Percentiles rank a stretch among this genome's conserved stretches.
phyloP scores from a whole-genome alignment of 1,139 yeast genomes.

The Spathaspora sp. region DNA sequence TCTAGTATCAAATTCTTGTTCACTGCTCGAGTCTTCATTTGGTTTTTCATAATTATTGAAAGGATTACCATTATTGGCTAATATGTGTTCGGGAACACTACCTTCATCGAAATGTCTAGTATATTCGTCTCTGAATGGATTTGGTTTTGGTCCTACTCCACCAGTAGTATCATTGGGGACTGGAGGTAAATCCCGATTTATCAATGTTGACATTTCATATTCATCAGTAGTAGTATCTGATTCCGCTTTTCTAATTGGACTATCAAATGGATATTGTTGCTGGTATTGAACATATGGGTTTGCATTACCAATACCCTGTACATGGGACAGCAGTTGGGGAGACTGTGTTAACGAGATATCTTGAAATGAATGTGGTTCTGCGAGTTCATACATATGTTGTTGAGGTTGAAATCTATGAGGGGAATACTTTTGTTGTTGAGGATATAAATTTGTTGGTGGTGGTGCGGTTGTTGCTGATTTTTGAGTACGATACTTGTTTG shows the following conservation, averaged over 20 bases:
- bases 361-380: not conserved
- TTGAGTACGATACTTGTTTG: not conserved
- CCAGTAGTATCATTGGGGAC: constrained; percentile 5
- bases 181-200: constrained; percentile 12
- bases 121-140: not conserved
- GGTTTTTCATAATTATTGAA: constrained; percentile 7
- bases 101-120: not conserved
- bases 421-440: constrained; percentile 1
- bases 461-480: constrained; percentile 2
- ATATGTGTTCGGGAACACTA: constrained; percentile 3
- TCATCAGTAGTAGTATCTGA: constrained; percentile 1
- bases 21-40: not conserved
- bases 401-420: not conserved
- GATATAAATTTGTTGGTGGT: too few relatives aligned
- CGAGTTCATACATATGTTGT: not conserved
- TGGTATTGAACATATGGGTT: not conserved
- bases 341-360: not conserved
- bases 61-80: constrained; percentile 9
- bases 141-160: not conserved
- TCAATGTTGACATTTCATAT: constrained; percentile 9
- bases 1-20: constrained; percentile 6
- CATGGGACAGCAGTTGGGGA: not conserved
- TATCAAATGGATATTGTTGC: not conserved
- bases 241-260: not conserved
- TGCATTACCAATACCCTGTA: not conserved